Base-by-base conservation (phyloP, 1,139 yeast genomes). In the Saccharomyces hybrid region DNA sequence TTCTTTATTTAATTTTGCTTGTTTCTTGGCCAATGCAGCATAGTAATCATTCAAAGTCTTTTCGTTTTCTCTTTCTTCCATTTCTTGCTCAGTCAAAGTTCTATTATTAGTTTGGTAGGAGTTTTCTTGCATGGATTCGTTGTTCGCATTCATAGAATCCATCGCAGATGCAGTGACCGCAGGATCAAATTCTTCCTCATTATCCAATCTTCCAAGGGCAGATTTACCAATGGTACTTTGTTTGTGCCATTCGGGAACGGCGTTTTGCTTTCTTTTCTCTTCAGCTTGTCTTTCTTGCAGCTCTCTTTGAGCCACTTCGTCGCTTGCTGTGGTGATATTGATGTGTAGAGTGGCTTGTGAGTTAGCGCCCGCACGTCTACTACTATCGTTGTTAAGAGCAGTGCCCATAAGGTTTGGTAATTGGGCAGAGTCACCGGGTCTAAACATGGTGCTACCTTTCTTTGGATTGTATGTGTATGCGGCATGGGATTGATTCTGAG, bases 181-280 rank as follows among this genome's bases (percentile, higher is more conserved):
- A 8, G 66, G 67, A 58, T 63, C 67, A 41, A 64, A 63, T 48
- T 63, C 67, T 42, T 64, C 68, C 31, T 75, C 81, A 28, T 73
- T 76, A 57, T 79, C 83, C 59, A 81, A 63, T 61, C 76, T 78
- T 50, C 86, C 88, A 59, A 80, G 69, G 1, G 76, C 75, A 11
- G 70, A 61, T 59, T 80, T 75, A 48, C 96, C 97, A 59, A 93
- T 95, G 0, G 99, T 90, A 65, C 95, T 84, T 62, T 85, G 85
- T 61, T 86, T 81, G 69, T 93, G 97, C 99, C 99, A 93, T 26
- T 95, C 84, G 8, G 99, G 99, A 62, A 93, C 77, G 1, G 97
- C 97, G 69, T 95, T 93, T 70, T 91, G 97, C 67, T 88, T 87
- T 68, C 91, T 80, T 69, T 86, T 88, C 78, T 84, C 82, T 77